A percentile compares a stretch with the other conserved stretches of the same genome.
phyloP scores from a whole-genome alignment of 345 rosid genomes.

The Melastoma malabathricum region DNA sequence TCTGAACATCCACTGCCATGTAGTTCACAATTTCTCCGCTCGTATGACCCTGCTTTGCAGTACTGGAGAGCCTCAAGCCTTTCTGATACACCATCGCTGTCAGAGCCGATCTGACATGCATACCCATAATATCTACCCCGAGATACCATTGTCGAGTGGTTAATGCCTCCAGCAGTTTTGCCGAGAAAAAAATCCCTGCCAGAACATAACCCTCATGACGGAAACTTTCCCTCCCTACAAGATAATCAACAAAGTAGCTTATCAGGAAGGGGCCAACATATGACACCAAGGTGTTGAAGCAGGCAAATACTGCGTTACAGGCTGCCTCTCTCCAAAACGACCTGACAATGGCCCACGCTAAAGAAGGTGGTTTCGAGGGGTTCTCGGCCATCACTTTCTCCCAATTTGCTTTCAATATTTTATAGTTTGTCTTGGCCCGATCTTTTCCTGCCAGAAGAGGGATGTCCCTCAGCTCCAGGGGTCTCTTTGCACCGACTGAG shows the following conservation, averaged over 20 bases:
- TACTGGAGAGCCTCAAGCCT: slow-evolving; percentile 81
- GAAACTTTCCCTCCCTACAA: slow-evolving; percentile 75
- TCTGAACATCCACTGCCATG: slow-evolving; percentile 99
- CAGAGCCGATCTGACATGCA: slow-evolving; percentile 97
- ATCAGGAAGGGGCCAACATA: slow-evolving; percentile 95
- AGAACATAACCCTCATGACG: slow-evolving; percentile 92
- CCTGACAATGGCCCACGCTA: slow-evolving; percentile 73
- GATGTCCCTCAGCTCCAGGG: slow-evolving; percentile 93
- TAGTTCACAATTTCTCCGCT: slow-evolving; percentile 95
- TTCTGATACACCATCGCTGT: slow-evolving; percentile 93
- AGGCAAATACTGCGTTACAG: slow-evolving; percentile 82
- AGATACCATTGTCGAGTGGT: slow-evolving; percentile 98
- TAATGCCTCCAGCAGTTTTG: slow-evolving; percentile 89
- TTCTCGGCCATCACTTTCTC: slow-evolving; percentile 65
- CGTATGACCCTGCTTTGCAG: slow-evolving; percentile 86
- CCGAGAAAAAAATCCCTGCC: slow-evolving; percentile 82
- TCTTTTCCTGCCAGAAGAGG: slow-evolving; percentile 87
- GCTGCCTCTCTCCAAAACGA: slow-evolving; percentile 99
- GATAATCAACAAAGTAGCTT: slow-evolving; percentile 90
- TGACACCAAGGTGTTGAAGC: slow-evolving; percentile 79
- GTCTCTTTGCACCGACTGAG: slow-evolving; percentile 81
- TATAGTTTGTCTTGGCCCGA: slow-evolving; percentile 81
- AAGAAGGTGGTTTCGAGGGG: slow-evolving; percentile 70
- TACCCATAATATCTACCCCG: slow-evolving; percentile 96
- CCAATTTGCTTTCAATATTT: slow-evolving; percentile 77